Evolutionary conservation across 108 stramenopile genomes (phyloP), one percentile per base, ranked within the genome.

Genomic region (Fistulifera solaris): DNA sequence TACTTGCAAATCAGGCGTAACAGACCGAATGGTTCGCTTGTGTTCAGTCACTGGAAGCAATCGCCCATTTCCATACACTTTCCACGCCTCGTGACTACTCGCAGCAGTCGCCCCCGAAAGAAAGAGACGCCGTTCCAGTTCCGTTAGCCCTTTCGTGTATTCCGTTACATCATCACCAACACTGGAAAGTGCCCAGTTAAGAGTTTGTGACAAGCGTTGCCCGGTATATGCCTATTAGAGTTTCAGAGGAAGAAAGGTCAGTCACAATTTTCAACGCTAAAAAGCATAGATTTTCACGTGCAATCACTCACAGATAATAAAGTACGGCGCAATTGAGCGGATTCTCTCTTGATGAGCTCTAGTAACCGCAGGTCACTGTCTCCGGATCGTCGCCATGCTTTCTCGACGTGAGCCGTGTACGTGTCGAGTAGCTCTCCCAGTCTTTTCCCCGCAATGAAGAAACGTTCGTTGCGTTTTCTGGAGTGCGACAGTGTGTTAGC

Each of bases 391-490:
- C 31, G 31, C 31, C 31, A 35, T 35, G 44, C 44, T 11, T 45
- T 45, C 6, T 17, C 44, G 44, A 45, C 44, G 16, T 45, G 44
- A 17, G 16, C 21, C 19, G 44, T 19, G 44, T 21, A 19, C 4
- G 57, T 50, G 41, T 66, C 66, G 56, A 80, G 71, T 53, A 80
- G 66, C 44, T 76, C 63, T 24, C 75, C 63, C 26, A 85, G 56
- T 38, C 66, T 47, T 1, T 48, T 61, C 15, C 83, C 83, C 1
- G 79, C 46, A 39, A 70, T 41, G 55, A 78, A 85, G 66, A 67
- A 85, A 45, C 80, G 61, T 48, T 76, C 78, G 51, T 71, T 85
- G 47, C 77, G 68, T 63, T 62, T 71, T 61, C 83, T 85, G 68
- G 27, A 51, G 18, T 15, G 15, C 11, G 40, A 40, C 11, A 40